Evolutionary conservation across 164 flowering plant genomes (phyloP), one percentile per base, ranked within the genome.

Genomic region (Macadamia tetraphylla): DNA sequence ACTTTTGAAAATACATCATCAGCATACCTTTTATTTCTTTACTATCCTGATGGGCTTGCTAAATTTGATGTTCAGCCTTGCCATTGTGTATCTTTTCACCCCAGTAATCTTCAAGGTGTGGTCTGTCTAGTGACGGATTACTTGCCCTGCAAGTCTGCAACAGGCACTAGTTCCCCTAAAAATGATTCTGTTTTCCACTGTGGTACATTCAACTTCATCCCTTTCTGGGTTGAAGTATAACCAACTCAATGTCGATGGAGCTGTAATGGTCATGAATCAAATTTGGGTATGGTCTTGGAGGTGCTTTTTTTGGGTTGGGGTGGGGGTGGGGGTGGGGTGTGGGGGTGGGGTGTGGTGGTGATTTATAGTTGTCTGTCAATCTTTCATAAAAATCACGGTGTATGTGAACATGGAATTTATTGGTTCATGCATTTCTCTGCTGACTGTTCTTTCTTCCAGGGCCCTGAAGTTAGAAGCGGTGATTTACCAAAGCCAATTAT

Each of bases 391-490:
- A 17, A 9, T 64, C 49, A 10, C 9, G 35, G 13, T 48, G n/a
- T 1, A 48, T 48, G n/a, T 1, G 55, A 64, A 48, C 49, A 8
- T 51, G 57, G 15, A 64, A 64, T 23, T 3, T 13, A 2, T 12
- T 64, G 2, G 66, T 64, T 48, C 40, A 64, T 29, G 17, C 32
- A 48, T 69, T 29, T 64, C 10, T 11, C 10, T 35, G 40, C 40
- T 35, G 15, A 23, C 31, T 48, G 11, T 15, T 60, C 12, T 55
- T 53, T 64, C 17, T 62, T 61, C 42, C 81, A 95, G 99, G 99
- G 99, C 23, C 99, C 99, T 46, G 99, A 95, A 79, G 98, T 91
- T 58, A 85, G 99, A 72, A 95, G 99, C 74, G 99, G 99, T n/a
- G 99, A 95, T 72, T 79, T 95, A 81, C 98, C 97, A 64, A 88